Conservation (phyloP, 2,329 filamentous ascomycete genomes). For the Neopestalotiopsis sp. region DNA sequence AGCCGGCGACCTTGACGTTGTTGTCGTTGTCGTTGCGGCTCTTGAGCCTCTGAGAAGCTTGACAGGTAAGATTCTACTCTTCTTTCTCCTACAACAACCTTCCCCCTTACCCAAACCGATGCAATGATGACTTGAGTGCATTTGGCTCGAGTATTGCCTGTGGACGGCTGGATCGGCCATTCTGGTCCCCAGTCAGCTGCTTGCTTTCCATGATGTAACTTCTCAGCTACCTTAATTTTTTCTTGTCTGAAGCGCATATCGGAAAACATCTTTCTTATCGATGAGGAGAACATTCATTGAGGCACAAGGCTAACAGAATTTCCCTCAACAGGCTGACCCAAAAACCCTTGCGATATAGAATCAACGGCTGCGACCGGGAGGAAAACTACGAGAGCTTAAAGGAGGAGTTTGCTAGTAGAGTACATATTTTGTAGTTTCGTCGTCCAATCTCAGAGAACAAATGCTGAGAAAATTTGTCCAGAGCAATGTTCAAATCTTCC, state of each 20-base stretch:
- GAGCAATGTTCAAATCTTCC: conserved; percentile 86
- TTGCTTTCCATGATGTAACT: conserved; percentile 95
- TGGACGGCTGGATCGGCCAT: conserved; percentile 69
- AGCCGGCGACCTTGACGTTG: not conserved
- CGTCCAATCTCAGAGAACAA: conserved; percentile 35
- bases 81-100: not conserved
- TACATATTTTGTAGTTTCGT: conserved; percentile 54
- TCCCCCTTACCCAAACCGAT: conserved; percentile 30
- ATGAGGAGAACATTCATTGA: not conserved
- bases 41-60: conserved; percentile 27
- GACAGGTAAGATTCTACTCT: conserved; percentile 43
- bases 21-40: conserved; percentile 15
- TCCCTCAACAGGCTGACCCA: conserved; percentile 28
- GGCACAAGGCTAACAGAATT: conserved; percentile 28
- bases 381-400: conserved; percentile 83
- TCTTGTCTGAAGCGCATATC: conserved; percentile 75
- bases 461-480: conserved; percentile 63
- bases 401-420: conserved; percentile 84
- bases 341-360: conserved; percentile 57
- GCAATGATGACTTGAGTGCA: conserved; percentile 99
- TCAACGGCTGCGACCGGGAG: conserved; percentile 92
- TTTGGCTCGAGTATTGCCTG: conserved; percentile 99
- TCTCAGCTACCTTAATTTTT: conserved; percentile 93
- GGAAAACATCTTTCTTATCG: conserved; percentile 26
- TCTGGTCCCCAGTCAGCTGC: conserved; percentile 69